Evolutionary conservation across 768 basidiomycete species (phyloP), one percentile per base, ranked within the genome.

Genomic region (Tricholoma sp.): DNA sequence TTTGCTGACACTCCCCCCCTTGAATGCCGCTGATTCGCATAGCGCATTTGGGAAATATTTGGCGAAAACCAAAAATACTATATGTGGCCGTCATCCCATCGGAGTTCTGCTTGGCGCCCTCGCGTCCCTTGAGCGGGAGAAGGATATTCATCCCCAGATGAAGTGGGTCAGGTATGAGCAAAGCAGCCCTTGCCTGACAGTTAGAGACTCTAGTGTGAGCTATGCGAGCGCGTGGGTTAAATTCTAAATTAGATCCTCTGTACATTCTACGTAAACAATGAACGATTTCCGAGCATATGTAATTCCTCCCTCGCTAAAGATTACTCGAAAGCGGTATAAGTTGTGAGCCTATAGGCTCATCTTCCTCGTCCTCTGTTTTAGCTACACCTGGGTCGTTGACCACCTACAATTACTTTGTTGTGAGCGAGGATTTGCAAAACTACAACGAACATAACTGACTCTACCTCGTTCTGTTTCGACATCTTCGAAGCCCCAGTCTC

Each of bases 11-110:
- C 64, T 86, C 53, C 80, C 84, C 5, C 77, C 82, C 2, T 70
- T 70, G n/a, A 76, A 74, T 31, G 82, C 82, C 0, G 68, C 68
- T 7, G 70, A 76, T 28, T 82, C 87, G 0, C 91, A 93, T 63
- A 59, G 59, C 3, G 68, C 74, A 18, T 95, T 94, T 65, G 75
- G 82, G 1, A 73, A 75, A 6, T 94, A 94, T 67, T 78, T 93
- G 1, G 66, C 73, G 11, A 72, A 76, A 56, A 95, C 92, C 33
- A 83, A 87, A 73, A 99, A 99, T 73, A 98, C 97, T 0, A 97
- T 99, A 45, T 99, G 97, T 67, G 97, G 97, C 3, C 79, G 97
- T 37, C 94, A 98, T 64, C 94, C 97, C 1, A 98, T 99, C 52
- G 92, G 94, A 0, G 91, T 98, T 4, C 75, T 99, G 2, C 76